These are phyloP conservation scores for Cryptosporidium canis DNA, from an alignment of 169 alveolate genomes.

Conservation along the genomic window DNA sequence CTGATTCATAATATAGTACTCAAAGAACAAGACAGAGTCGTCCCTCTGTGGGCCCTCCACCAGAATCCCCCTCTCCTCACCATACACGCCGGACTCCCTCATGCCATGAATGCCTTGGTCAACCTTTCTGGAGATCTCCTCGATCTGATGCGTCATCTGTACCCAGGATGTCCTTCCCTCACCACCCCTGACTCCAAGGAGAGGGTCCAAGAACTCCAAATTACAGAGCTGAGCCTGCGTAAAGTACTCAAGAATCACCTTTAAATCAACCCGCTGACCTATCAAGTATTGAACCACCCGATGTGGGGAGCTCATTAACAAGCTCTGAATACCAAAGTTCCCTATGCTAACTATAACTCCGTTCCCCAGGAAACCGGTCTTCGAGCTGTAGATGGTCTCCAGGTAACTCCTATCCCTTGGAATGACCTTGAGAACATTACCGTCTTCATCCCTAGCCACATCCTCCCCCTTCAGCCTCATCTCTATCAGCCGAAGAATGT, in stretches of 20 bases:
- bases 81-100: too few relatives aligned
- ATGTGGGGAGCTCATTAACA: not conserved
- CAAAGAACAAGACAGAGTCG: too few relatives aligned
- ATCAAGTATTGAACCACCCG: not conserved
- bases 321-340: not conserved
- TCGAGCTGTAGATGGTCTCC: slow-evolving; percentile 2
- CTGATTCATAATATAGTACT: not conserved
- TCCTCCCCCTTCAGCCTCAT: slow-evolving; percentile 4
- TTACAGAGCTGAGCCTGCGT: slow-evolving; percentile 23
- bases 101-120: not conserved
- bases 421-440: not conserved
- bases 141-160: not conserved
- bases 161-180: not conserved
- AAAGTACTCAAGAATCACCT: not conserved
- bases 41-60: too few relatives aligned
- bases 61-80: too few relatives aligned
- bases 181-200: not conserved
- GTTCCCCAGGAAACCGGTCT: not conserved
- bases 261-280: not conserved
- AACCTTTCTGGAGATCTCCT: not conserved
- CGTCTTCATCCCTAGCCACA: not conserved
- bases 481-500: not conserved
- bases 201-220: slow-evolving; percentile 20
- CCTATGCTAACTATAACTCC: slow-evolving; percentile 13
- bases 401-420: slow-evolving; percentile 27